Base-by-base conservation (phyloP, 1,284 basidiomycete species). In the Ceratobasidium sp. region DNA sequence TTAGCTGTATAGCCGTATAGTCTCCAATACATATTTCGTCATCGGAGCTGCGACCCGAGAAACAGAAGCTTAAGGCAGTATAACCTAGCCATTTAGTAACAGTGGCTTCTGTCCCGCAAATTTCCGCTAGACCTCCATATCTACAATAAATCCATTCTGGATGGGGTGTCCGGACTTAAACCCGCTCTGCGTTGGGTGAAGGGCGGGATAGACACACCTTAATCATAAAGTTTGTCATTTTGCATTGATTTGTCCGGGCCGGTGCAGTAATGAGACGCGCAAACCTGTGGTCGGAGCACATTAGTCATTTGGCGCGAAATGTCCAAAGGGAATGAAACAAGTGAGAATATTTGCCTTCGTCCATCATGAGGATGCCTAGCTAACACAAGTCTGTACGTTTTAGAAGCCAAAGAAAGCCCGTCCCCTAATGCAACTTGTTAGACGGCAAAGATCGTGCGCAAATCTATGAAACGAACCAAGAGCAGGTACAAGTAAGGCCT, bases 341-440 rank as follows among this genome's bases (percentile, higher is more conserved):
- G 47, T 19, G 11, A 36, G 6, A 19, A n/a, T 14, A 46, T 49
- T 44, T 25, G 42, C 60, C 60, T 53, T 44, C 52, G 60, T 2
- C 60, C 60, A 29, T 53, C 49, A 19, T 64, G 25, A 29, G 60
- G 60, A n/a, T 54, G 49, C 19, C 60, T 64, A 19, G 49, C 60
- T 29, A 64, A 27, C 8, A 54, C 50, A 14, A 64, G 6, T 30
- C 60, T 49, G 49, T 64, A 64, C 5, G 50, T 53, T 44, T 64
- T 64, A 16, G 60, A 42, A 14, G 60, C 30, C 21, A 54, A 36
- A 19, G 58, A 50, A 8, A 64, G 44, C 23, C 30, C 30, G 13
- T 64, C 60, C 16, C 60, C 60, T 64, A 23, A 13, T 27, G 1
- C 2, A 21, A 21, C 9, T 54, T 53, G 25, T 44, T 58, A n/a